Conservation (phyloP, 306 rosid species). For the Glycine soja region DNA sequence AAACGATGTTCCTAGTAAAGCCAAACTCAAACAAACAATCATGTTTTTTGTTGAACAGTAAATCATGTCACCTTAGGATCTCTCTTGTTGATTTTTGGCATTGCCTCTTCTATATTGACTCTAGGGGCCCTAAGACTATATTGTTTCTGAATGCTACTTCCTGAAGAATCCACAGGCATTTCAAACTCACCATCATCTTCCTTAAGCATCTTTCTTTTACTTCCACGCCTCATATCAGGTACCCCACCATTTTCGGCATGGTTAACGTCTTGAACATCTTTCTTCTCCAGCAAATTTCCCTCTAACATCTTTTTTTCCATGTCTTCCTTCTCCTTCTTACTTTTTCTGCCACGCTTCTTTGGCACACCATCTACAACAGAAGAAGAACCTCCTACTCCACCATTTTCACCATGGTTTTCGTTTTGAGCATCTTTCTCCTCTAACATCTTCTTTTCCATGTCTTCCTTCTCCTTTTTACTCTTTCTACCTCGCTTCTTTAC, state of each 20-base stretch:
- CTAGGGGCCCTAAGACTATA: not conserved
- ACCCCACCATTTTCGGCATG: not conserved
- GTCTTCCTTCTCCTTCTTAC: not conserved
- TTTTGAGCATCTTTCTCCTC: not conserved
- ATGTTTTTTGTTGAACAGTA: not conserved
- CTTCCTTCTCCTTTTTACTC: conserved; percentile 2
- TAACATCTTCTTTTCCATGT: not conserved
- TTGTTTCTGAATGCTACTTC: not conserved
- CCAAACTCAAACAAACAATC: conserved; percentile 21
- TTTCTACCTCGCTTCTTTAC: conserved; percentile 35
- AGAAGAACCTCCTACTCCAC: not conserved
- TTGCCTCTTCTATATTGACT: not conserved
- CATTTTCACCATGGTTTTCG: not conserved
- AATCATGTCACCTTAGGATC: conserved; percentile 39
- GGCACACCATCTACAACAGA: not conserved
- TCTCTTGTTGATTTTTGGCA: not conserved
- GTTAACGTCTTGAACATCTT: not conserved
- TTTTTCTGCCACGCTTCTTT: conserved; percentile 36
- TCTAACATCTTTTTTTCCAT: not conserved
- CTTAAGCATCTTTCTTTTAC: conserved; percentile 12
- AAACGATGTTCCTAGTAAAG: not conserved
- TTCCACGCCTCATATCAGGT: not conserved
- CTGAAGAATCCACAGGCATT: conserved; percentile 3
- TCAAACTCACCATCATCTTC: not conserved
- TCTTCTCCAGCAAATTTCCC: not conserved